phyloP scores from a whole-genome alignment of 164 flowering plant species.

The Chloranthus sessilifolius region DNA sequence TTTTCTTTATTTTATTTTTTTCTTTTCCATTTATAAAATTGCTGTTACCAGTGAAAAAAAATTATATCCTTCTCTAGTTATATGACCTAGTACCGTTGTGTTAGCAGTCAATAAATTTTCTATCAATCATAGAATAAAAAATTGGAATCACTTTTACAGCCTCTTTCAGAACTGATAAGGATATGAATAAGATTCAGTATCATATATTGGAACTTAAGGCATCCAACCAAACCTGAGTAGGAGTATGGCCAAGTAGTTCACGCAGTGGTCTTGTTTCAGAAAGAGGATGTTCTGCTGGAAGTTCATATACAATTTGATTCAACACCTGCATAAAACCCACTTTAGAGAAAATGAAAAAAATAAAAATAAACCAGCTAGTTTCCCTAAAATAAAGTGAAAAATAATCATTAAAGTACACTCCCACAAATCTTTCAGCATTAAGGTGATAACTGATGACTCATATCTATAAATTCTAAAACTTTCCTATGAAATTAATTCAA shows the following conservation, averaged over 20 bases:
- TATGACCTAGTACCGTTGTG: background rate
- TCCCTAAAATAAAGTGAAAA: background rate
- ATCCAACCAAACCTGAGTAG: conserved; percentile 57
- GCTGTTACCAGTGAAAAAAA: background rate
- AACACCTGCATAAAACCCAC: conserved; percentile 51
- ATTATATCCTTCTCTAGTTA: background rate
- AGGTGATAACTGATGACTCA: background rate
- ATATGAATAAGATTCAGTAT: background rate
- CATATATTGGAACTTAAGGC: background rate
- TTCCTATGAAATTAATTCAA: no score
- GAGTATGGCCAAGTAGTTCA: conserved; percentile 98
- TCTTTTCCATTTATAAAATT: background rate
- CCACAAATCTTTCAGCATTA: background rate
- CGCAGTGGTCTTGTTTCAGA: conserved; percentile 83
- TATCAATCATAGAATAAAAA: background rate
- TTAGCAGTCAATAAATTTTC: background rate
- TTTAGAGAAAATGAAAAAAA: conserved; percentile 4
- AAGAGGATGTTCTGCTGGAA: conserved; percentile 95
- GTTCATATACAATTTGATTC: conserved; percentile 91
- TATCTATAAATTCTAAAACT: no score
- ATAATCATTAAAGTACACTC: background rate
- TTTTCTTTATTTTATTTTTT: background rate
- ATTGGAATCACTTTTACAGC: background rate
- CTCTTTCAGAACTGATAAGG: background rate
- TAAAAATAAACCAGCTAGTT: background rate